Conservation (phyloP, 2,329 filamentous ascomycete species). For the Fusarium metavorans region DNA sequence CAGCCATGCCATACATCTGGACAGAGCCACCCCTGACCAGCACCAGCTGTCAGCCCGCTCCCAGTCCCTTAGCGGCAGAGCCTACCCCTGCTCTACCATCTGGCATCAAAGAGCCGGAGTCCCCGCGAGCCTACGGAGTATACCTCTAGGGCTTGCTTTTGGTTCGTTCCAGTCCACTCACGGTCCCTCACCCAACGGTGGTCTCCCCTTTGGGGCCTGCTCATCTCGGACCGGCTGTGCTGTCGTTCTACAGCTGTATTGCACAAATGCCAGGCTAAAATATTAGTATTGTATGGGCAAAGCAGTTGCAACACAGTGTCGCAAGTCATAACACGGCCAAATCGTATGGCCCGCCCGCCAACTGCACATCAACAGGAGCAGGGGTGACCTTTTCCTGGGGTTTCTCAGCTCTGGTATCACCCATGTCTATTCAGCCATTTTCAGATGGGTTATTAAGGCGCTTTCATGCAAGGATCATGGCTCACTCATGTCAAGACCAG, state of each 20-base stretch:
- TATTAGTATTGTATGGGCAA: not conserved
- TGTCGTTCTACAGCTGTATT: not conserved
- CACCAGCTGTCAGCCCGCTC: not conserved
- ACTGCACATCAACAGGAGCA: not conserved
- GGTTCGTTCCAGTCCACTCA: not conserved
- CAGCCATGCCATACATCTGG: not conserved
- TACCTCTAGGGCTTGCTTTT: not conserved
- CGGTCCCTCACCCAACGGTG: not conserved
- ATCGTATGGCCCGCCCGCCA: not conserved
- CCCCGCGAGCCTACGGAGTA: not conserved
- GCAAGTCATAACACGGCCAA: not conserved
- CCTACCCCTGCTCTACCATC: not conserved
- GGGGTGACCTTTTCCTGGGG: not conserved
- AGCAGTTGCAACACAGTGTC: not conserved
- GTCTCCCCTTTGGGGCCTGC: not conserved
- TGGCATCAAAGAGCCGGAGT: not conserved
- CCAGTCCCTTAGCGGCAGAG: not conserved
- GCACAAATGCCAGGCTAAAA: not conserved
- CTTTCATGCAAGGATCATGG: not conserved
- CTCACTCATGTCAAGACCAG: not conserved
- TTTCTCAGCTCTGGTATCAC: not conserved
- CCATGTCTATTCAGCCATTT: not conserved
- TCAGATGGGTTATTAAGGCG: not conserved
- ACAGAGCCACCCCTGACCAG: not conserved
- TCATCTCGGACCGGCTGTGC: not conserved